phyloP scores from a whole-genome alignment of 2,329 filamentous ascomycete species.

The Phialophora verrucosa region DNA sequence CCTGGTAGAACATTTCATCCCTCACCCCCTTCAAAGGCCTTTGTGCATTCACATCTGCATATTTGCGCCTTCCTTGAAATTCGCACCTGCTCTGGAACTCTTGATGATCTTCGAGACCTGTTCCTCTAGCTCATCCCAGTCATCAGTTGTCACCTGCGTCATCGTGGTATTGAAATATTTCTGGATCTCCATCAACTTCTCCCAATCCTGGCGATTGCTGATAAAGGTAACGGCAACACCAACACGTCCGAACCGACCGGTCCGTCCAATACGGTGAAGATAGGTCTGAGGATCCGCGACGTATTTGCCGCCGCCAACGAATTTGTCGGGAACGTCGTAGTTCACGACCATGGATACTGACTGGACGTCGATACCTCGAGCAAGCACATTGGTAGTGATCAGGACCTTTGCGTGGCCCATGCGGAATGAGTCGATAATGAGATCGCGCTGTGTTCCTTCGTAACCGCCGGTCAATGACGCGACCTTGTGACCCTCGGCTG shows the following conservation, averaged over 20 bases:
- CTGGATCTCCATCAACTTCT: slow-evolving; percentile 79
- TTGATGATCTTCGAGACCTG: slow-evolving; percentile 83
- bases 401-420: slow-evolving; percentile 88
- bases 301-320: slow-evolving; percentile 36
- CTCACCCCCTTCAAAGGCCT: too few species aligned
- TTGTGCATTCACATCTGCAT: slow-evolving; percentile 13
- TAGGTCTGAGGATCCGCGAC: slow-evolving; percentile 91
- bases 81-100: slow-evolving; percentile 51
- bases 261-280: slow-evolving; percentile 95
- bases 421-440: slow-evolving; percentile 84
- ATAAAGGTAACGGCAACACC: slow-evolving; percentile 96
- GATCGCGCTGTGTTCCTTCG: slow-evolving; percentile 81
- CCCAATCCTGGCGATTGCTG: slow-evolving; percentile 80
- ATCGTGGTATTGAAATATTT: slow-evolving; percentile 80
- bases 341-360: slow-evolving; percentile 98
- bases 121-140: slow-evolving; percentile 90
- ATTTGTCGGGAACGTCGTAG: slow-evolving; percentile 68
- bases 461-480: slow-evolving; percentile 87
- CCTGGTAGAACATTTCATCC: not conserved
- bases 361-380: slow-evolving; percentile 91
- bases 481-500: slow-evolving; percentile 86
- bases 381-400: slow-evolving; percentile 95
- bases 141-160: slow-evolving; percentile 77
- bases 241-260: slow-evolving; percentile 93
- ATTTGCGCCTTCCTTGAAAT: slow-evolving; percentile 43